phyloP scores from a whole-genome alignment of 2,329 filamentous ascomycete species.

The Pseudogymnoascus sp. region DNA sequence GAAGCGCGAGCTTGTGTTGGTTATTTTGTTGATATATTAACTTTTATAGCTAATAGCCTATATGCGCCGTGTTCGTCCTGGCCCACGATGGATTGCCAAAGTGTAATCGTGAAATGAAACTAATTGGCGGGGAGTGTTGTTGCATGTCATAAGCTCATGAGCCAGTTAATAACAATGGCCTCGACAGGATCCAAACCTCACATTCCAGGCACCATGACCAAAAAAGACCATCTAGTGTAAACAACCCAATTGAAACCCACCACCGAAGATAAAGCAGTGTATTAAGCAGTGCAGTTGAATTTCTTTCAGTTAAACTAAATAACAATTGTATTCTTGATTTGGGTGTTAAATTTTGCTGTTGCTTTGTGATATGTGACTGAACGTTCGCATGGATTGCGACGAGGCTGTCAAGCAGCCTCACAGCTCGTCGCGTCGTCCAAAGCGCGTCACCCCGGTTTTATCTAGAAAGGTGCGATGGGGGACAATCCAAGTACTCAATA shows the following conservation, averaged over 20 bases:
- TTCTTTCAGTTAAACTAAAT: not conserved
- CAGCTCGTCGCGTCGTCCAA: conserved; percentile 14
- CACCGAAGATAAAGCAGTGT: not conserved
- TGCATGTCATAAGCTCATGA: not conserved
- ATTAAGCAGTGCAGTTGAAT: not conserved
- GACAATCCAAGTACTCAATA: not conserved
- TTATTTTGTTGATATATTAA: not conserved
- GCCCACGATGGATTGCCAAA: not conserved
- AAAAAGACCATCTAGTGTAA: not conserved
- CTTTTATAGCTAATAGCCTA: not conserved
- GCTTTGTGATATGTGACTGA: not conserved
- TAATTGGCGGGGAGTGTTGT: conserved; percentile 11
- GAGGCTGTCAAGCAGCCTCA: conserved; percentile 3
- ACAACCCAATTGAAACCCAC: not conserved
- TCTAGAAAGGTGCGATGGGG: not conserved
- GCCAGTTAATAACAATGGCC: not conserved
- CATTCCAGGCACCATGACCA: not conserved
- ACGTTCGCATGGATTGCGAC: not conserved
- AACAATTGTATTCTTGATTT: not conserved
- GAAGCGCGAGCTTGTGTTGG: not conserved
- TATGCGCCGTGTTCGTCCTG: not conserved
- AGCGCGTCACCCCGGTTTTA: conserved; percentile 12
- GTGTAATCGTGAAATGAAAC: not conserved
- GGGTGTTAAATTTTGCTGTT: not conserved
- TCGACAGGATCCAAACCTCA: not conserved